Conservation (phyloP, 106 monocot genomes). For the Alisma plantagoaquatica region DNA sequence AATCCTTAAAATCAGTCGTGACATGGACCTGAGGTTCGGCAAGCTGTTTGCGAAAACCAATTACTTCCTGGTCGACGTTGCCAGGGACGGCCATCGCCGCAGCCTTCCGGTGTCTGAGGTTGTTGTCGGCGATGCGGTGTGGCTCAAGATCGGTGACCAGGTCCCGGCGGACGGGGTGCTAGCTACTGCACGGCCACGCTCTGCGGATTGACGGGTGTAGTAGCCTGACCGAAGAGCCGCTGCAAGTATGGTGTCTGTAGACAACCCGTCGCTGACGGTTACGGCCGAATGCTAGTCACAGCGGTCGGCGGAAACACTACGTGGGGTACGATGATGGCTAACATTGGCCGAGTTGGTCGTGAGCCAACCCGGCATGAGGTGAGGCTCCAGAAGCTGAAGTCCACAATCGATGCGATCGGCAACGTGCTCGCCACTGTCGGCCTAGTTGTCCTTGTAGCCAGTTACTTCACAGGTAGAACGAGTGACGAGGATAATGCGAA, state of each 20-base stretch:
- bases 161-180: slow-evolving; percentile 30
- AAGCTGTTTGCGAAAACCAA: no score
- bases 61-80: slow-evolving; percentile 16
- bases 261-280: slow-evolving; percentile 38
- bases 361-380: slow-evolving; percentile 38
- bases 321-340: slow-evolving; percentile 47
- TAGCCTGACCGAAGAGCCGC: slow-evolving; percentile 41
- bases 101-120: slow-evolving; percentile 28
- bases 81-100: slow-evolving; percentile 18
- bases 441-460: no score
- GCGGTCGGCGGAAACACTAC: slow-evolving; percentile 38
- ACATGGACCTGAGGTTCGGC: slow-evolving; percentile 14
- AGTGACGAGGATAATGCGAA: no score
- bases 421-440: no score
- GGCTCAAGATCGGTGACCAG: slow-evolving; percentile 37
- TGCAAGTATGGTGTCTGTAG: slow-evolving; percentile 15
- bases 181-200: no score
- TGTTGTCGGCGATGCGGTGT: slow-evolving; percentile 36
- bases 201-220: slow-evolving; percentile 42
- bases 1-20: slow-evolving; percentile 20
- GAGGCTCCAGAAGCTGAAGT: slow-evolving; percentile 28
- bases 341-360: slow-evolving; percentile 16
- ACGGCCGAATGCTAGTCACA: slow-evolving; percentile 34
- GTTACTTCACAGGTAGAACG: no score
- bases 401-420: neutral